Evolutionary conservation across 768 basidiomycete genomes (phyloP), one percentile per base, ranked within the genome.

Genomic region (Russula emetica): DNA sequence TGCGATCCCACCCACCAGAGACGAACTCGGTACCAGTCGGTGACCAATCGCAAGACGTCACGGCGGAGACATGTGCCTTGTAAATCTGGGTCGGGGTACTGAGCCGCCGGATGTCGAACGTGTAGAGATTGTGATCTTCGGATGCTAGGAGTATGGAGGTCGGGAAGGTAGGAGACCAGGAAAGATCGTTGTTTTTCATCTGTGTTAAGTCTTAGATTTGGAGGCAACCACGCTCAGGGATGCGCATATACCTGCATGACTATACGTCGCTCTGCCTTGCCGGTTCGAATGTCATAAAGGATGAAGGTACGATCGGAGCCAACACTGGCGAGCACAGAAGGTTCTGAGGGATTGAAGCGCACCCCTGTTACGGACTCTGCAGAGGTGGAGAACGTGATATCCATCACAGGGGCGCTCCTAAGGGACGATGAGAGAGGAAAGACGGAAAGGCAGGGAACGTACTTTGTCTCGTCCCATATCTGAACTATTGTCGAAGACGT

Each of bases 391-490:
- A 94, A 95, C 2, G 88, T 88, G 61, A 97, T 81, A 63, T 94
- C 90, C 20, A 91, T 92, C 53, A 97, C 78, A 13, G 94, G 86
- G 2, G 90, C 84, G 60, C 86, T 92, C 79, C 92, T 93, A 63
- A 16, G 3, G 22, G 26, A 32, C 42, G 16, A 32, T 61, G 32
- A 62, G 62, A 49, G 50, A 28, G 30, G 65, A 32, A 34, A 34
- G 9, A 40, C 11, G n/a, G 6, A 26, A 49, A 20, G 20, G 9
- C 18, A 34, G 6, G 16, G 1, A 70, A 55, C 85, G n/a, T 60
- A 93, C 91, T 93, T 93, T 42, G 88, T 95, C 75, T 98, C 94
- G 69, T 99, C 97, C 97, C 97, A 99, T 68, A 99, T 82, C 73
- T 98, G 96, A 8, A 99, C 94, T 54, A 84, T 82, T 69, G 88